phyloP scores from a whole-genome alignment of 1,139 yeast species.

The Pichia sp. region DNA sequence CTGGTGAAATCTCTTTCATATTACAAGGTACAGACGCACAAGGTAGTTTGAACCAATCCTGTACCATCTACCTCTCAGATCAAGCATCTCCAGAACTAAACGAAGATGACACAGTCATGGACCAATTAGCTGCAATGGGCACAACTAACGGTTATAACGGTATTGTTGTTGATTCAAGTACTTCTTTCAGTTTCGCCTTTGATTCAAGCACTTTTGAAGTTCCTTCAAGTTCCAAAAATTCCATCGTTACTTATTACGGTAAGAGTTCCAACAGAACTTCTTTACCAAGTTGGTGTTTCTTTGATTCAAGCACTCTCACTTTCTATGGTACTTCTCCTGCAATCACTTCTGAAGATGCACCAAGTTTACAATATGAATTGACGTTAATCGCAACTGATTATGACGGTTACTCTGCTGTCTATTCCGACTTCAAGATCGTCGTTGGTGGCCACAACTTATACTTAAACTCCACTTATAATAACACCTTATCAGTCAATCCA shows the following conservation, averaged over 20 bases:
- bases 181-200: slow-evolving; percentile 61
- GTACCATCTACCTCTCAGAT: slow-evolving; percentile 50
- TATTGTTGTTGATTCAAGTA: slow-evolving; percentile 69
- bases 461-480: slow-evolving; percentile 47
- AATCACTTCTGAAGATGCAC: slow-evolving; percentile 83
- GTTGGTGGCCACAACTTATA: slow-evolving; percentile 89
- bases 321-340: slow-evolving; percentile 89
- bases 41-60: slow-evolving; percentile 44
- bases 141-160: slow-evolving; percentile 73
- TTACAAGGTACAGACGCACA: slow-evolving; percentile 65
- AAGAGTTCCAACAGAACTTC: slow-evolving; percentile 79
- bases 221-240: slow-evolving; percentile 42
- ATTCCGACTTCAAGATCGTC: slow-evolving; percentile 64
- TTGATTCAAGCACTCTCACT: slow-evolving; percentile 57
- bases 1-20: slow-evolving; percentile 44
- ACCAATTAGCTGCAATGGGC: slow-evolving; percentile 56
- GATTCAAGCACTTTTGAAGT: slow-evolving; percentile 53
- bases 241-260: slow-evolving; percentile 76
- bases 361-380: slow-evolving; percentile 73
- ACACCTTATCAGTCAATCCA: slow-evolving; percentile 65
- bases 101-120: slow-evolving; percentile 40
- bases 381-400: slow-evolving; percentile 78
- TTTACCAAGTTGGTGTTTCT: slow-evolving; percentile 84
- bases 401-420: slow-evolving; percentile 71
- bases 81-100: slow-evolving; percentile 47